phyloP scores from a whole-genome alignment of 2,329 filamentous ascomycete species.

The Cladophialophora immunda region DNA sequence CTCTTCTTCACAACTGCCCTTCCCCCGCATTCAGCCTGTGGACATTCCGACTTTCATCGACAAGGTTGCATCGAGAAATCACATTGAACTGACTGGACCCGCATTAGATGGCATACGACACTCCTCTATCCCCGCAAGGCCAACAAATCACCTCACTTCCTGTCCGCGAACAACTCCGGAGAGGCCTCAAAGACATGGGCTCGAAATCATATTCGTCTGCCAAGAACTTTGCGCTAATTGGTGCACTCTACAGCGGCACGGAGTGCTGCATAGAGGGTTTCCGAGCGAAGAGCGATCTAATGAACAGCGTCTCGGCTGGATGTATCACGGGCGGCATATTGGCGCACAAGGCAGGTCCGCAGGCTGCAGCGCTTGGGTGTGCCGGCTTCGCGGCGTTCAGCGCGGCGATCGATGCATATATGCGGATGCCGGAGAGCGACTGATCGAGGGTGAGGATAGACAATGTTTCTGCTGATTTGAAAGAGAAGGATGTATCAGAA shows the following conservation, averaged over 20 bases:
- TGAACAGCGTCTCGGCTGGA: constrained; percentile 85
- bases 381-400: constrained; percentile 93
- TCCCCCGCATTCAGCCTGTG: not conserved
- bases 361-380: constrained; percentile 86
- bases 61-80: not conserved
- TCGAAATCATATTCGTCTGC: constrained; percentile 80
- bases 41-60: not conserved
- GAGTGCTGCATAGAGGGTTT: constrained; percentile 94
- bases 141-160: constrained; percentile 72
- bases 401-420: constrained; percentile 89
- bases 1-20: not conserved
- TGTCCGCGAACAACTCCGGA: constrained; percentile 80
- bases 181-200: constrained; percentile 96
- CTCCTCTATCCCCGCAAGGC: constrained; percentile 73
- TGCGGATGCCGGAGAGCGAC: constrained; percentile 76
- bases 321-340: constrained; percentile 91
- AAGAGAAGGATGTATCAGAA: not conserved
- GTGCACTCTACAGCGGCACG: constrained; percentile 87
- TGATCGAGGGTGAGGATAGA: constrained; percentile 10
- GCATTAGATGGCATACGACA: constrained; percentile 94
- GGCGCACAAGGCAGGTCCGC: constrained; percentile 85
- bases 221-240: constrained; percentile 94
- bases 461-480: not conserved
- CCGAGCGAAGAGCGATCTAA: constrained; percentile 91
- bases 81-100: not conserved